Percentiles rank a stretch among this genome's conserved stretches.
Evolutionary conservation across 2,329 filamentous ascomycete species (phyloP).

Genomic region (Sporothrix euskadiensis): DNA sequence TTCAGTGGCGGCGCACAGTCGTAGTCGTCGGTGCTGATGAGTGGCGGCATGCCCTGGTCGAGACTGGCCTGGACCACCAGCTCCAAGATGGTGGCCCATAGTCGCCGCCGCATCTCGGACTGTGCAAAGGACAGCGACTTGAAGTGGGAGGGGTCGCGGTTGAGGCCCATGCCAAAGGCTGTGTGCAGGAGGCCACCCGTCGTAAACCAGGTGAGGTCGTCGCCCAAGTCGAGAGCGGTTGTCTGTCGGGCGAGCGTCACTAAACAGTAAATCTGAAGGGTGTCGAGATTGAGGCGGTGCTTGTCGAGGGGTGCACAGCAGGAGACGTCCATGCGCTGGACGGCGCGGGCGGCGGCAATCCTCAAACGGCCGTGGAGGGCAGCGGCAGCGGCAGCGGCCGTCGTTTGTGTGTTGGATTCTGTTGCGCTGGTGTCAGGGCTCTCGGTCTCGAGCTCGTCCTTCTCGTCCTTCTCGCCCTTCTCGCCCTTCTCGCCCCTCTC

Average conservation of each 20-base stretch:
- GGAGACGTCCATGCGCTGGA: conserved; percentile 23
- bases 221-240: conserved; percentile 45
- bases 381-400: not conserved
- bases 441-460: not conserved
- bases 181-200: conserved; percentile 53
- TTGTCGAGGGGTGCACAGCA: conserved; percentile 31
- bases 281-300: conserved; percentile 30
- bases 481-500: not conserved
- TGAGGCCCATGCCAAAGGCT: conserved; percentile 60
- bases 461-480: too few relatives aligned
- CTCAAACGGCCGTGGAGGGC: conserved; percentile 27
- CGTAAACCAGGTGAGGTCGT: conserved; percentile 55
- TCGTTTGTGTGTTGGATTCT: not conserved
- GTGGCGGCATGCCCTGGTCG: conserved; percentile 53
- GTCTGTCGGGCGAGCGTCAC: conserved; percentile 32
- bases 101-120: conserved; percentile 55
- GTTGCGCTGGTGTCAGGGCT: not conserved
- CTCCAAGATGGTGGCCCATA: conserved; percentile 60
- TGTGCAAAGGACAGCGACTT: conserved; percentile 50
- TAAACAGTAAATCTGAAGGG: conserved; percentile 32
- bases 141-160: conserved; percentile 56
- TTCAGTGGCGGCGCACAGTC: conserved; percentile 54
- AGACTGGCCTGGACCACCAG: conserved; percentile 54
- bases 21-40: conserved; percentile 50
- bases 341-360: conserved; percentile 27